Base-by-base conservation (phyloP, 2,329 filamentous ascomycete species). In the Penicillium glabrum region DNA sequence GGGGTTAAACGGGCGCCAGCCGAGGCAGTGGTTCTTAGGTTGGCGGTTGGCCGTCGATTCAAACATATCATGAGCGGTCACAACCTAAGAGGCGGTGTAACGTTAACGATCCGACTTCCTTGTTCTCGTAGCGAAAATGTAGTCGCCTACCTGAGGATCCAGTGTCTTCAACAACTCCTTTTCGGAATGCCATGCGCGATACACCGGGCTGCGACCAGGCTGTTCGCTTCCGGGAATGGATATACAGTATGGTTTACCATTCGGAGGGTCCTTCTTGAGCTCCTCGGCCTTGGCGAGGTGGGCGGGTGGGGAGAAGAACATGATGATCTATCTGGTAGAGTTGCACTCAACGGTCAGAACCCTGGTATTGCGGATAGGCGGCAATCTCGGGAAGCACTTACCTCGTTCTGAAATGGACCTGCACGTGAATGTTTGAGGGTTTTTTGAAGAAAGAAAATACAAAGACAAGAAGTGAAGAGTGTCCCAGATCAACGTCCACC, bases 1-100 rank as follows among this genome's bases (percentile, higher is more conserved):
- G 3, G 89, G 75, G 74, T 96, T 87, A 83, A 91, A 98, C 5
- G 89, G 84, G 61, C 95, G 86, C 72, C 85, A 85, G 55, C 95
- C 95, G 57, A 98, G 80, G 75, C 90, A 96, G 66, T 82, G 86
- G 67, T 83, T 84, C 68, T 86, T 89, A 46, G 89, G 85, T 54
- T 80, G 80, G 68, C 81, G 83, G 63, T 82, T 83, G 55, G 82
- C 86, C 19, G 87, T 78, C 26, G 81, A 76, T 72, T 96, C 90
- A 70, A 96, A 96, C 53, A 89, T 80, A 60, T 96, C 91, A 79
- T 96, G 89, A 26, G 87, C 82, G 14, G 91, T 96, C 60, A 80
- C 82, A 51, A 86, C 76, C 78, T 71, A 46, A 16, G 5, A 29
- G 9, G 9, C 9, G 47, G 45, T 21, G 29, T 21, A 35, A 27